Evolutionary conservation across 345 rosid genomes (phyloP).

Genomic region (Citrus inodora): DNA sequence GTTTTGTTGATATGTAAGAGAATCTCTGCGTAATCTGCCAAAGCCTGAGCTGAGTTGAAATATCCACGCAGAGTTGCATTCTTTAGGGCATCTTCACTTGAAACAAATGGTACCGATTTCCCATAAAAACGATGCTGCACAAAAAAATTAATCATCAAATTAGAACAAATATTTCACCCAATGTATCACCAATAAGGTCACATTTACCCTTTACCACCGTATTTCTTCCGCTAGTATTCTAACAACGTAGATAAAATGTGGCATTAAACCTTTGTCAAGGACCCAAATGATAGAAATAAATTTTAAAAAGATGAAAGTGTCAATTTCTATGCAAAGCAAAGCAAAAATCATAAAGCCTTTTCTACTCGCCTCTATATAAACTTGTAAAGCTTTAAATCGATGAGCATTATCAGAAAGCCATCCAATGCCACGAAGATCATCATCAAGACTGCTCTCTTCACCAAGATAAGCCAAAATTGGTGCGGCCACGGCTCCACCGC

Average conservation of each 20-base stretch:
- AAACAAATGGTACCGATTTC: neutral
- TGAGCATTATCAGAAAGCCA: neutral
- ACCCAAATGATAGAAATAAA: too few species aligned
- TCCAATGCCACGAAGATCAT: neutral
- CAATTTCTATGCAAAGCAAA: too few species aligned
- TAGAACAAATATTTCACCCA: too few species aligned
- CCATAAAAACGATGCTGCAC: neutral
- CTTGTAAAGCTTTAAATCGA: neutral
- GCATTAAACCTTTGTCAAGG: too few species aligned
- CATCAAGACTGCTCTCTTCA: neutral
- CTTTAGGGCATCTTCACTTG: neutral
- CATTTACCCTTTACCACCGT: too few species aligned
- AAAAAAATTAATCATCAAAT: too few species aligned
- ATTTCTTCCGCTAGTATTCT: too few species aligned
- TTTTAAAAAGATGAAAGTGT: too few species aligned
- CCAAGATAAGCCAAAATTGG: neutral
- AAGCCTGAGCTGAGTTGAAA: neutral
- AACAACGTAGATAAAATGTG: too few species aligned
- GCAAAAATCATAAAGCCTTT: neutral
- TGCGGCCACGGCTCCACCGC: neutral
- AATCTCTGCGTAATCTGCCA: neutral
- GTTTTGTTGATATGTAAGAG: neutral
- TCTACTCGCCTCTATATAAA: neutral
- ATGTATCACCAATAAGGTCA: too few species aligned
- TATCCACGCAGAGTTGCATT: neutral